Evolutionary conservation across 148 eudicot genomes (phyloP).

Genomic region (Heliosperma pusillum): DNA sequence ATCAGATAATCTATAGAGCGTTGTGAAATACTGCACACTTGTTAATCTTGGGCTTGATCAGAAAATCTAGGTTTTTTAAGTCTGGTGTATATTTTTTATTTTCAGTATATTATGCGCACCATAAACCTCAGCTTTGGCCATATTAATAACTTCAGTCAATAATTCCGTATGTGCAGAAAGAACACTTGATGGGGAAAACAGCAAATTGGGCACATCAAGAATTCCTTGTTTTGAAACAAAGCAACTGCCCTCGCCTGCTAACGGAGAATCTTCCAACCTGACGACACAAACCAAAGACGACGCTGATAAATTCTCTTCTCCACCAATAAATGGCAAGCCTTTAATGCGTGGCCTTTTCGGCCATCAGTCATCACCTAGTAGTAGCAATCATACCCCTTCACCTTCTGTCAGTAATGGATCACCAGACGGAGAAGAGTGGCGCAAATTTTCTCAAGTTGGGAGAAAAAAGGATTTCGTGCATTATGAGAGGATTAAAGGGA

Average conservation of each 20-base stretch:
- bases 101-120: not conserved
- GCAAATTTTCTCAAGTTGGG: constrained; percentile 34
- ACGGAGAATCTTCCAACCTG: constrained; percentile 11
- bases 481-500: constrained; percentile 45
- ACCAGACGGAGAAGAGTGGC: constrained; percentile 26
- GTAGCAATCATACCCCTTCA: constrained; percentile 13
- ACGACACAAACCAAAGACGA: not conserved
- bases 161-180: constrained; percentile 17
- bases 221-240: constrained; percentile 8
- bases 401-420: constrained; percentile 18
- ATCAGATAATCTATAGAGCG: not conserved
- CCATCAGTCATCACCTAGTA: constrained; percentile 9
- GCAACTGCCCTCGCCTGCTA: constrained; percentile 2
- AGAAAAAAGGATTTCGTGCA: constrained; percentile 47
- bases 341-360: constrained; percentile 19
- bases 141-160: too few species aligned
- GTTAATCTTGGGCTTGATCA: not conserved
- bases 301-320: constrained; percentile 11
- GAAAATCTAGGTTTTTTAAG: too few species aligned
- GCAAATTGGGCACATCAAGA: not conserved
- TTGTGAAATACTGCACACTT: not conserved
- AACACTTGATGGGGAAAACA: not conserved
- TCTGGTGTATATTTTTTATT: not conserved
- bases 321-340: constrained; percentile 23
- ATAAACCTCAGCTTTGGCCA: not conserved